Conservation (phyloP, 192 early-diverging fungal species). For the Pilaira anomala region DNA sequence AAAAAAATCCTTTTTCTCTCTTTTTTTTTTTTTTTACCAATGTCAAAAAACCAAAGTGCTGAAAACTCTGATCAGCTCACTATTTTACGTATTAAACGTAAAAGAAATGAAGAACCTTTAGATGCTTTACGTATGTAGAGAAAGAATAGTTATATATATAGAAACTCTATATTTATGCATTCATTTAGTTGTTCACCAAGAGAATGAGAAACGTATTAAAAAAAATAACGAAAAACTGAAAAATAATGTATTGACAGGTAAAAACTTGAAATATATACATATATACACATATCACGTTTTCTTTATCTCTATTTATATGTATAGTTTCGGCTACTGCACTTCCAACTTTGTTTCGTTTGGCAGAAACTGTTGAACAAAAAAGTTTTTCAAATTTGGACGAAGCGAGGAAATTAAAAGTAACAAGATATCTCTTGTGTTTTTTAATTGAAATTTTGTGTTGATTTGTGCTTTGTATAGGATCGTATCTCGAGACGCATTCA, state of each 20-base stretch:
- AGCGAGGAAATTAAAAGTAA: constrained; percentile 52
- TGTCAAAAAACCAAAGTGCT: not conserved
- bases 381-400: constrained; percentile 55
- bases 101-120: constrained; percentile 67
- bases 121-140: constrained; percentile 56
- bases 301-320: not conserved
- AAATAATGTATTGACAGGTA: constrained; percentile 10
- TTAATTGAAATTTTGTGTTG: not conserved
- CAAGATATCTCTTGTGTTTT: not conserved
- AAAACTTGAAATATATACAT: not conserved
- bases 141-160: not conserved
- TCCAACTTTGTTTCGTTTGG: constrained; percentile 58
- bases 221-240: constrained; percentile 13
- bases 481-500: constrained; percentile 29
- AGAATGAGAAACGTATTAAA: constrained; percentile 34
- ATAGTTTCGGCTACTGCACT: constrained; percentile 7
- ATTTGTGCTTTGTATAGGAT: constrained; percentile 14
- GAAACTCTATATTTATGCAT: not conserved
- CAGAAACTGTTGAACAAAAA: constrained; percentile 62
- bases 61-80: constrained; percentile 41
- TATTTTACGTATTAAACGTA: constrained; percentile 76
- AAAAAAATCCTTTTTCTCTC: no score
- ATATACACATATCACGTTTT: not conserved
- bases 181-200: constrained; percentile 48
- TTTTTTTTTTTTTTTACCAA: no score